phyloP scores from a whole-genome alignment of 2,329 filamentous ascomycete genomes.

The Epichloe bromicola region DNA sequence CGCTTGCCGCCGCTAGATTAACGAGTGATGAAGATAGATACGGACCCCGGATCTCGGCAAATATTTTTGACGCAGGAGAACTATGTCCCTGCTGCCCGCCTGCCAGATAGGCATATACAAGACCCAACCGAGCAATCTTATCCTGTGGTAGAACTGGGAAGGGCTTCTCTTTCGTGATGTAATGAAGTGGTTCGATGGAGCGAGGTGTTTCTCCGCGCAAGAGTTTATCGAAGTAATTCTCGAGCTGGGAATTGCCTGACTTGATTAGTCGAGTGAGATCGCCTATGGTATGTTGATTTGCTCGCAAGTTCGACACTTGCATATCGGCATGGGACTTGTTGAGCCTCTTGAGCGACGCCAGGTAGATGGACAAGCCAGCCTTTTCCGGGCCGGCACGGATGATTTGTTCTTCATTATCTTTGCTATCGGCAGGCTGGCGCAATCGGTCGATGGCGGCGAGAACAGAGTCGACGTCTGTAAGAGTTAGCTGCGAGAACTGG shows the following conservation, averaged over 20 bases:
- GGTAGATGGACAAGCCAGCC: conserved; percentile 70
- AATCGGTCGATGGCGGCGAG: conserved; percentile 79
- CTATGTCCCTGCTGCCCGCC: conserved; percentile 47
- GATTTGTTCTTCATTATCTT: conserved; percentile 81
- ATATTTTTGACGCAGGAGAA: conserved; percentile 65
- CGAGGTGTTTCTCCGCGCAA: conserved; percentile 63
- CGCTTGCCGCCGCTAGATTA: conserved; percentile 76
- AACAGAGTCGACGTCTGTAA: conserved; percentile 68
- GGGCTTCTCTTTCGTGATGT: conserved; percentile 74
- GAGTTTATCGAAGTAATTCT: conserved; percentile 69
- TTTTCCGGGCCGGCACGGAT: conserved; percentile 79
- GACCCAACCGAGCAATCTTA: conserved; percentile 58
- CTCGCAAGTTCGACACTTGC: conserved; percentile 77
- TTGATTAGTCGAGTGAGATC: conserved; percentile 69
- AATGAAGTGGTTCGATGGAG: conserved; percentile 80
- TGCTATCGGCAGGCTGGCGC: conserved; percentile 82
- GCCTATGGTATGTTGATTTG: conserved; percentile 77
- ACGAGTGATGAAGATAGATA: conserved; percentile 74
- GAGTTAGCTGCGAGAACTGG: conserved; percentile 8
- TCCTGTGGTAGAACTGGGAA: conserved; percentile 75
- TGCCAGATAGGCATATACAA: conserved; percentile 68
- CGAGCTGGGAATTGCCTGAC: conserved; percentile 68
- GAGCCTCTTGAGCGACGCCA: conserved; percentile 79
- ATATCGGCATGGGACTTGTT: conserved; percentile 76
- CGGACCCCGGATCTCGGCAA: conserved; percentile 72